A percentile compares a stretch with the other conserved stretches of the same genome.
phyloP scores from a whole-genome alignment of 495 filamentous ascomycete species.

The Penicillium silybi region DNA sequence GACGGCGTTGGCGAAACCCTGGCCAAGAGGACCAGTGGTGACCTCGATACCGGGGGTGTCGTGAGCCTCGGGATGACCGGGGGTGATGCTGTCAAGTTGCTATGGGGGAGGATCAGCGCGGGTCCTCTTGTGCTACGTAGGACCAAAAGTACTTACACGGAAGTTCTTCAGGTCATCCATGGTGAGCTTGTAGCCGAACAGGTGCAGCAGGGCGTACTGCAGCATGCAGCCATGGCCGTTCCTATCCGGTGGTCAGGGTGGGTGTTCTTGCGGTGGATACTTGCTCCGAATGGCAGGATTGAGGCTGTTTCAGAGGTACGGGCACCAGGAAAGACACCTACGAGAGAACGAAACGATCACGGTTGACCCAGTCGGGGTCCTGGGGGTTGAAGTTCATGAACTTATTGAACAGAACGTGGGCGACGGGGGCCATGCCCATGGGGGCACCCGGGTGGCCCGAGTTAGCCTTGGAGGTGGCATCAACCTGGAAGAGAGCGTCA shows the following conservation, averaged over 20 bases:
- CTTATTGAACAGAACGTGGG: conserved; percentile 97
- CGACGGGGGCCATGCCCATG: conserved; percentile 97
- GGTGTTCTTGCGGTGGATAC: background rate
- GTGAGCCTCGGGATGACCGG: conserved; percentile 94
- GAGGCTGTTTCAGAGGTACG: background rate
- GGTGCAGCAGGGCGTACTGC: conserved; percentile 95
- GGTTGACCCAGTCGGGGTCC: conserved; percentile 94
- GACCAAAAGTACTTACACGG: conserved; percentile 63
- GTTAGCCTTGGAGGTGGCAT: conserved; percentile 95
- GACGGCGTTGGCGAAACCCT: conserved; percentile 92
- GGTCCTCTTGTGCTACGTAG: background rate
- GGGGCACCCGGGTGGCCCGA: conserved; percentile 98
- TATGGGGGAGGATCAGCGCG: conserved; percentile 24
- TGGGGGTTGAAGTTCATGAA: conserved; percentile 99
- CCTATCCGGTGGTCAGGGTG: conserved; percentile 43
- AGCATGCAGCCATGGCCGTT: conserved; percentile 99
- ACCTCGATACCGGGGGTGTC: conserved; percentile 97
- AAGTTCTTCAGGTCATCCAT: conserved; percentile 93
- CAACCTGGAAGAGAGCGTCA: conserved; percentile 58
- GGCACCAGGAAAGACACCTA: conserved; percentile 50
- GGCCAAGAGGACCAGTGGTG: conserved; percentile 93
- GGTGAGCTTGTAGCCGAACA: conserved; percentile 83
- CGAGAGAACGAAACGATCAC: conserved; percentile 98
- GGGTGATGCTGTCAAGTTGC: conserved; percentile 87
- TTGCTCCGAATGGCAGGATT: background rate